These are phyloP conservation scores for Cymbidium sinense DNA, from an alignment of 106 monocot genomes.

Conservation along the genomic window DNA sequence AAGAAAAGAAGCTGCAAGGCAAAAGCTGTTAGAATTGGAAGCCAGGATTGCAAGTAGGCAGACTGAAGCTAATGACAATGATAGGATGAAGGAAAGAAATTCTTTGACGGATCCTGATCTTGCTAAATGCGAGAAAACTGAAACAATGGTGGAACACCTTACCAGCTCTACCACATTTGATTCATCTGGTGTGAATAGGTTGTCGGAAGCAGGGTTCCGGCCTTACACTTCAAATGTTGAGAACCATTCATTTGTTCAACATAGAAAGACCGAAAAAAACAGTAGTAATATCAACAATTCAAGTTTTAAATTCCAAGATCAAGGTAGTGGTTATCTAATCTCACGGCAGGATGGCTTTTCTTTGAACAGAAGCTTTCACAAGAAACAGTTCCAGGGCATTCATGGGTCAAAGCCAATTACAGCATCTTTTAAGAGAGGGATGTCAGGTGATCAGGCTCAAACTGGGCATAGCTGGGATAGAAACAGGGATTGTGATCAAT, in stretches of 20 bases:
- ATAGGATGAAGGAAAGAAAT: slow-evolving; percentile 29
- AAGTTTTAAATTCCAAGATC: slow-evolving; percentile 18
- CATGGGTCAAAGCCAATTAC: slow-evolving; percentile 19
- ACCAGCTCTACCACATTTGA: slow-evolving; percentile 42
- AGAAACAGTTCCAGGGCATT: slow-evolving; percentile 33
- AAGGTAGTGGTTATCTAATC: slow-evolving; percentile 24
- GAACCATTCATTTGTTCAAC: slow-evolving; percentile 32
- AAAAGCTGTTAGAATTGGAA: slow-evolving; percentile 83
- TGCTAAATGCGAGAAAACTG: slow-evolving; percentile 56
- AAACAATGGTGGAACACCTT: slow-evolving; percentile 42
- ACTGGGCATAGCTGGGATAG: slow-evolving; percentile 44
- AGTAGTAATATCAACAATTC: slow-evolving; percentile 32
- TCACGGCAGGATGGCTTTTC: slow-evolving; percentile 40
- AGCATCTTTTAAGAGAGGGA: slow-evolving; percentile 39
- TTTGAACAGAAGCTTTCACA: slow-evolving; percentile 27
- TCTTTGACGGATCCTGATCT: slow-evolving; percentile 18
- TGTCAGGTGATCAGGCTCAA: slow-evolving; percentile 21
- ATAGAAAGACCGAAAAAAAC: slow-evolving; percentile 32
- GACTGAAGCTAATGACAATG: slow-evolving; percentile 33
- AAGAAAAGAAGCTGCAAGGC: slow-evolving; percentile 77
- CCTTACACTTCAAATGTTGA: slow-evolving; percentile 29
- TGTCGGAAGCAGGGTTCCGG: slow-evolving; percentile 33
- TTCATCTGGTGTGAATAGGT: slow-evolving; percentile 37
- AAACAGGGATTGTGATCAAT: slow-evolving; percentile 30
- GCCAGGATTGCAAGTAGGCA: slow-evolving; percentile 71